Evolutionary conservation across 1,284 basidiomycete species (phyloP), one percentile per base, ranked within the genome.

Genomic region (Cryptococcus floricola): DNA sequence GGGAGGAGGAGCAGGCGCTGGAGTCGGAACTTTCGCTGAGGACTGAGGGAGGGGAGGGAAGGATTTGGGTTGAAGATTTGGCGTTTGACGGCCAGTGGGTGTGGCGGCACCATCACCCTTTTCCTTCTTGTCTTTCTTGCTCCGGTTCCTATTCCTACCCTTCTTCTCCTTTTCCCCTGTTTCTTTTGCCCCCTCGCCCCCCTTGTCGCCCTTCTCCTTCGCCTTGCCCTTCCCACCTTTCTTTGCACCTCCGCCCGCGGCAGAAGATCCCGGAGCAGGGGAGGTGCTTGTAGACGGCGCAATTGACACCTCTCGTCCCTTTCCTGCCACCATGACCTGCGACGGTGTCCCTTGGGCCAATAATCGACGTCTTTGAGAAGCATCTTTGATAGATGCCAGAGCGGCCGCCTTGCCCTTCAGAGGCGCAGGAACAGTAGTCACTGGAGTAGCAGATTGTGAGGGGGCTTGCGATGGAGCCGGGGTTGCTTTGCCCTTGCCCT

Each of bases 231-330:
- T 50, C 50, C 43, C 58, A 54, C 28, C 50, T 39, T 50, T 28
- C 27, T 45, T 51, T 12, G 27, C 39, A 25, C 16, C 23, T 23
- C 53, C 45, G 10, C 54, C 57, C 46, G 50, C 14, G 19, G 18
- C 53, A 4, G 42, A 31, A 38, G 54, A 2, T 13, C 43, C 31
- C 31, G 10, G 31, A 34, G 31, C 31, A 10, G 31, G 31, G 5
- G 31, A 34, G 31, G 31, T 2, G 16, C 39, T 46, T 19, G 59
- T 41, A 2, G 61, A 39, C 4, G 57, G 38, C 9, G 61, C 56
- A 31, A 70, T 63, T 19, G 58, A 62, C 13, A 74, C 69, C n/a
- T 66, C 67, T 34, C 72, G 54, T 4, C 72, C 73, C 55, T 70
- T 72, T 19, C 70, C 74, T 9, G 68, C 73, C 14, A 73, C 62